Evolutionary conservation across 768 basidiomycete genomes (phyloP).

Genomic region (Boletus vinaceobasis): DNA sequence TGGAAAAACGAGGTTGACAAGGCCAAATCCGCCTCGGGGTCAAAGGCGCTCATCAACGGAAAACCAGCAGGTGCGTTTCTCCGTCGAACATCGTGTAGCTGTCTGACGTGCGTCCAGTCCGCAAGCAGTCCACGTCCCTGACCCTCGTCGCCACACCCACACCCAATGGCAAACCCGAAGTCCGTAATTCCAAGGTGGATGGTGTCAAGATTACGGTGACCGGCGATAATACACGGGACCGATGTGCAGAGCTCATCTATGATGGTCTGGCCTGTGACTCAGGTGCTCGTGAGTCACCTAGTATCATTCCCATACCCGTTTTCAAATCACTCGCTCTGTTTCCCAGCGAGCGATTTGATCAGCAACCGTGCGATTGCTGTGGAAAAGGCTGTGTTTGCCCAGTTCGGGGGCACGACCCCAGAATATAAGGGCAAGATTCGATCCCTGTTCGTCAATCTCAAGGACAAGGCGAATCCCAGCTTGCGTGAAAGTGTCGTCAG

Average conservation of each 20-base stretch:
- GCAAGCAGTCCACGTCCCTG: constrained; percentile 33
- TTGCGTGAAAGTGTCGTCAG: constrained; percentile 82
- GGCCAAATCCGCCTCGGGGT: constrained; percentile 39
- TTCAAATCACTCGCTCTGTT: constrained; percentile 6
- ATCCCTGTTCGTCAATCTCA: constrained; percentile 87
- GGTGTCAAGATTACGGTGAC: constrained; percentile 53
- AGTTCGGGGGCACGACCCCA: constrained; percentile 42
- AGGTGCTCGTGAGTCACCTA: constrained; percentile 67
- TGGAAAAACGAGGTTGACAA: constrained; percentile 90
- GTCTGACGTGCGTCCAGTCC: constrained; percentile 19
- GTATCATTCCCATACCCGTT: not conserved
- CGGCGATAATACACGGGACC: constrained; percentile 78
- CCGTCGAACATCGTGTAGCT: no score
- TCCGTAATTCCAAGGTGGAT: constrained; percentile 68
- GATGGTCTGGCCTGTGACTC: constrained; percentile 88
- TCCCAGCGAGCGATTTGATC: constrained; percentile 66
- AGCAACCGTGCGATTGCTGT: constrained; percentile 62
- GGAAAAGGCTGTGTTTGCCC: constrained; percentile 59
- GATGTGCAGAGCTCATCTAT: constrained; percentile 86
- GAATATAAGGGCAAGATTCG: constrained; percentile 80
- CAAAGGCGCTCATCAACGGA: constrained; percentile 15
- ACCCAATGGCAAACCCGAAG: constrained; percentile 33
- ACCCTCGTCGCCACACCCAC: constrained; percentile 37
- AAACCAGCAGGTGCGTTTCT: constrained; percentile 37
- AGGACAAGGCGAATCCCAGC: constrained; percentile 90